Conservation (phyloP, 768 basidiomycete genomes). For the Pleurotus pulmonarius region DNA sequence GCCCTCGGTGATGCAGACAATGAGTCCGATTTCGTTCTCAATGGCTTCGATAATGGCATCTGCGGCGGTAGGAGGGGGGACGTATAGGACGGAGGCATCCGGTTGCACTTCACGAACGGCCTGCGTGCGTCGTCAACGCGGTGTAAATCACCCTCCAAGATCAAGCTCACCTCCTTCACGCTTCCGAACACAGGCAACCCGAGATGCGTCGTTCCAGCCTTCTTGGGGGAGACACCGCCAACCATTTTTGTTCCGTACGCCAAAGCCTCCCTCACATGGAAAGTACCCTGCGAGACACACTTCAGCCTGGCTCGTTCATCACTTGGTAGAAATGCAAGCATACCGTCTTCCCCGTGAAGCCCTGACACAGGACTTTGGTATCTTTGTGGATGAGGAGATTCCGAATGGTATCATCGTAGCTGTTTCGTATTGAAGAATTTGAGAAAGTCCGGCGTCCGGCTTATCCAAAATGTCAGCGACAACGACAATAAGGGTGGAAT, state of each 20-base stretch:
- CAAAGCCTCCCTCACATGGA: conserved; percentile 91
- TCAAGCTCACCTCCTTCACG: conserved; percentile 75
- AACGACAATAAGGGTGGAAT: neutral
- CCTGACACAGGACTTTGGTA: conserved; percentile 91
- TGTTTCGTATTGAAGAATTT: conserved; percentile 64
- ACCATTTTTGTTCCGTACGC: conserved; percentile 97
- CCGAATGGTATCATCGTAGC: conserved; percentile 85
- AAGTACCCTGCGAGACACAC: conserved; percentile 70
- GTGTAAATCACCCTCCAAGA: neutral
- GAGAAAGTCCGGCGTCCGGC: conserved; percentile 81
- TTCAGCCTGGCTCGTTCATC: neutral
- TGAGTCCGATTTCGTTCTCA: conserved; percentile 94
- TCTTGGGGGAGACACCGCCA: conserved; percentile 94
- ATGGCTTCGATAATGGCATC: conserved; percentile 99
- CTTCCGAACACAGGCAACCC: conserved; percentile 92
- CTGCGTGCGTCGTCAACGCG: conserved; percentile 33
- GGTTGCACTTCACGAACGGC: conserved; percentile 84
- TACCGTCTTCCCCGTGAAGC: conserved; percentile 94
- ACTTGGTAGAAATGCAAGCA: conserved; percentile 18
- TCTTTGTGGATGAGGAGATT: conserved; percentile 94
- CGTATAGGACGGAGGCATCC: conserved; percentile 95
- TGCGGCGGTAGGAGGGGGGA: conserved; percentile 93
- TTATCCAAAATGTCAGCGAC: conserved; percentile 18
- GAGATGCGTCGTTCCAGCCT: conserved; percentile 93
- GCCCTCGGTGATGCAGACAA: conserved; percentile 98